A percentile compares a stretch with the other conserved stretches of the same genome.
Evolutionary conservation across 2,329 filamentous ascomycete genomes (phyloP).

Genomic region (Mycosphaerella sp.): DNA sequence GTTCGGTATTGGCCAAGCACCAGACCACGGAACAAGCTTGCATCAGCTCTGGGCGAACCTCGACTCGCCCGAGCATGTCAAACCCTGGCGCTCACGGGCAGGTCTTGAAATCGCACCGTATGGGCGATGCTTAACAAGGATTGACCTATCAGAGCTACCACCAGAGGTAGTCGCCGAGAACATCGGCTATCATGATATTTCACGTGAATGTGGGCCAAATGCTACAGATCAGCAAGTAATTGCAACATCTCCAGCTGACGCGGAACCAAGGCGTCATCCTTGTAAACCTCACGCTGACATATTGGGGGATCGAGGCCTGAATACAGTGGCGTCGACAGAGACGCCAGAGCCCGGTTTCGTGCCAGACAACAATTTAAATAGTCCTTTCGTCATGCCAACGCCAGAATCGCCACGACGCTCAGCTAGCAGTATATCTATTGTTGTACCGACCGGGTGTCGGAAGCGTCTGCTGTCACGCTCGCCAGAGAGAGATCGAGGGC

Average conservation of each 20-base stretch:
- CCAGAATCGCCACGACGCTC: not conserved
- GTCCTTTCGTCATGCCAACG: not conserved
- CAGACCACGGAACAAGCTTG: not conserved
- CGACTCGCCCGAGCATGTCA: not conserved
- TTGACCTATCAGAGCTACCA: not conserved
- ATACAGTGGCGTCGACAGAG: not conserved
- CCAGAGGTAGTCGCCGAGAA: not conserved
- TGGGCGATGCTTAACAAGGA: not conserved
- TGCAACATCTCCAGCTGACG: not conserved
- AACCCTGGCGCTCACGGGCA: not conserved
- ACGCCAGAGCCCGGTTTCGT: not conserved
- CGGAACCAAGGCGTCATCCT: not conserved
- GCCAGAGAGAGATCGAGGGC: not conserved
- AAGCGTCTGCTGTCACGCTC: not conserved
- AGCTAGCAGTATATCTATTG: not conserved
- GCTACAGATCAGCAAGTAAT: not conserved
- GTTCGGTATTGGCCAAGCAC: not conserved
- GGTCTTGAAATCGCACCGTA: not conserved
- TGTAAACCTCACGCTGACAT: too few species aligned
- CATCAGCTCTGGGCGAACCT: not conserved
- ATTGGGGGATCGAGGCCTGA: too few species aligned
- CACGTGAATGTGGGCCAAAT: not conserved
- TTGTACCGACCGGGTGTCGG: not conserved
- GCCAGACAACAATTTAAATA: not conserved
- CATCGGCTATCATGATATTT: not conserved